A percentile compares a stretch with the other conserved stretches of the same genome.
Evolutionary conservation across 2,329 filamentous ascomycete species (phyloP).

Genomic region (Fusarium cyanostomum): DNA sequence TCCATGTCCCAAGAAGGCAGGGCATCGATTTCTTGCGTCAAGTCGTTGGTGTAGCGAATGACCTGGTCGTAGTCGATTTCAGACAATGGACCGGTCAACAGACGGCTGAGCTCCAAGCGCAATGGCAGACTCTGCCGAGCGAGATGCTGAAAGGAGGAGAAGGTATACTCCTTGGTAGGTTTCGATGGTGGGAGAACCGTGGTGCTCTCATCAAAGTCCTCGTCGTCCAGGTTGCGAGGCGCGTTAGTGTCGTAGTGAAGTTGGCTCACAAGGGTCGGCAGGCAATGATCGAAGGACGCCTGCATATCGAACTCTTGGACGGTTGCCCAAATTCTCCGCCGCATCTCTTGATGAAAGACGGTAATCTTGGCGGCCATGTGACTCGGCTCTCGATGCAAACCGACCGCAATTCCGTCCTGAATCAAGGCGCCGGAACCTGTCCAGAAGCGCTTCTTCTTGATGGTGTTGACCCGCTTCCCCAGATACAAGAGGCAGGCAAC

Average conservation of each 20-base stretch:
- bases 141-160: conserved; percentile 67
- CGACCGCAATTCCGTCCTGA: conserved; percentile 66
- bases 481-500: conserved; percentile 68
- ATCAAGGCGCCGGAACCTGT: conserved; percentile 64
- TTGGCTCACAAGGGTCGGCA: conserved; percentile 66
- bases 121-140: conserved; percentile 65
- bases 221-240: conserved; percentile 67
- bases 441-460: conserved; percentile 74
- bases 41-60: conserved; percentile 68
- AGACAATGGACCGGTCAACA: conserved; percentile 63
- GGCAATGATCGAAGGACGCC: conserved; percentile 67
- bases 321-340: conserved; percentile 68
- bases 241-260: conserved; percentile 65
- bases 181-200: conserved; percentile 61
- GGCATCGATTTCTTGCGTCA: conserved; percentile 68
- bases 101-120: conserved; percentile 65
- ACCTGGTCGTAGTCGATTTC: conserved; percentile 70
- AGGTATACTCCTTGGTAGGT: conserved; percentile 64
- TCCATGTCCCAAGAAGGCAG: conserved; percentile 64
- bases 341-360: conserved; percentile 70
- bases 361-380: conserved; percentile 64
- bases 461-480: conserved; percentile 68
- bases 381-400: conserved; percentile 67
- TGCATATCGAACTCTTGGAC: conserved; percentile 71
- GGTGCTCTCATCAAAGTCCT: conserved; percentile 64